These are phyloP conservation scores for Verticillium alfalfae DNA, from an alignment of 2,329 filamentous ascomycete species.

Conservation along the genomic window DNA sequence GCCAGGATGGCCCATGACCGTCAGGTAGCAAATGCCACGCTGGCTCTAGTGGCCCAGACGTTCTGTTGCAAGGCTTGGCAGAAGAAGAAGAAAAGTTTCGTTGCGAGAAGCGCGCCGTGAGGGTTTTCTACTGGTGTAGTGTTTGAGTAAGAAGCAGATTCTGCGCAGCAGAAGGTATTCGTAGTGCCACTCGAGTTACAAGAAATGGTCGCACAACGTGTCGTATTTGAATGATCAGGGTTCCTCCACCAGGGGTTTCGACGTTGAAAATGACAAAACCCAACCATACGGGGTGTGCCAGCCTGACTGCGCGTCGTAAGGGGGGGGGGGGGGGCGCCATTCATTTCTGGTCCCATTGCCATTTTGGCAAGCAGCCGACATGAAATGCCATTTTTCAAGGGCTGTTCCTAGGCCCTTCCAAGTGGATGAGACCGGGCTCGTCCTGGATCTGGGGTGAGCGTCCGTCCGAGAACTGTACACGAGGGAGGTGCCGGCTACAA, in stretches of 20 bases:
- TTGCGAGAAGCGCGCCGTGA: not conserved
- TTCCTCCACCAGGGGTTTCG: too few relatives aligned
- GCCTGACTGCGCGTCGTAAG: not conserved
- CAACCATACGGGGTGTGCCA: not conserved
- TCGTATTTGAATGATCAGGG: too few relatives aligned
- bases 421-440: too few relatives aligned
- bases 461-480: not conserved
- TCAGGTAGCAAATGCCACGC: not conserved
- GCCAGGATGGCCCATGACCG: not conserved
- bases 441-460: not conserved
- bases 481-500: not conserved
- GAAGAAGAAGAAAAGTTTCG: not conserved
- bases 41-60: not conserved
- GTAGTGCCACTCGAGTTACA: not conserved
- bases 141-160: not conserved
- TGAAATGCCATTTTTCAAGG: not conserved
- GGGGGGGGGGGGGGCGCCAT: not conserved
- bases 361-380: not conserved
- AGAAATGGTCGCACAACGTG: not conserved
- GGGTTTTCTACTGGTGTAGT: not conserved
- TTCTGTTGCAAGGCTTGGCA: not conserved
- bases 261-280: too few relatives aligned
- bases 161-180: not conserved
- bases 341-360: not conserved
- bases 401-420: not conserved